Conservation (phyloP, 1,284 basidiomycete genomes). For the Tilletia walkeri region DNA sequence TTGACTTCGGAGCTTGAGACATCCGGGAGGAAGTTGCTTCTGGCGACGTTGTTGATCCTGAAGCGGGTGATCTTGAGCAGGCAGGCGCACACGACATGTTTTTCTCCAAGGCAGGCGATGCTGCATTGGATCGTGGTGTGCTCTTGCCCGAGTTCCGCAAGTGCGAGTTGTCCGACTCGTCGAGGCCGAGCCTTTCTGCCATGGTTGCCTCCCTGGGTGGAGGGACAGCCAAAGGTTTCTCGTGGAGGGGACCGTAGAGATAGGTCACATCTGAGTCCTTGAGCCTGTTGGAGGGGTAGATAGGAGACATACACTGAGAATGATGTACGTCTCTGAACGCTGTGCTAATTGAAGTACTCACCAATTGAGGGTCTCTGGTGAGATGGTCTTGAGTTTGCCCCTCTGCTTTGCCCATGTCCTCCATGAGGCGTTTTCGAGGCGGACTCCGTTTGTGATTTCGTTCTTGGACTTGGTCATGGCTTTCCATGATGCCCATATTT, state of each 20-base stretch:
- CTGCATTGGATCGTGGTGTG: slow-evolving; percentile 11
- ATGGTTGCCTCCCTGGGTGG: slow-evolving; percentile 61
- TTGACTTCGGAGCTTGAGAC: slow-evolving; percentile 67
- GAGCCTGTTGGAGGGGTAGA: slow-evolving; percentile 66
- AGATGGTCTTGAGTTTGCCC: slow-evolving; percentile 90
- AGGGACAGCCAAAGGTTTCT: slow-evolving; percentile 63
- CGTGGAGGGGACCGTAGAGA: slow-evolving; percentile 93
- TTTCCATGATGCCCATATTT: slow-evolving; percentile 96
- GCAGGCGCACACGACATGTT: no score
- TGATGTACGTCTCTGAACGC: background rate
- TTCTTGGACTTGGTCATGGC: slow-evolving; percentile 98
- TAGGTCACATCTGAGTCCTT: slow-evolving; percentile 99
- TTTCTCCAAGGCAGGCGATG: background rate
- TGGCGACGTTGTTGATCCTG: background rate
- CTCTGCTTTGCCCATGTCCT: slow-evolving; percentile 99
- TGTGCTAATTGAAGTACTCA: slow-evolving; percentile 58
- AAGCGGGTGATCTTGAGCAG: no score
- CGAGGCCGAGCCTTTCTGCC: slow-evolving; percentile 62
- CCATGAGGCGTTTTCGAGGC: slow-evolving; percentile 97
- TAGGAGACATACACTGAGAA: background rate
- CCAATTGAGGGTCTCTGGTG: slow-evolving; percentile 97
- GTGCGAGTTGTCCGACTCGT: slow-evolving; percentile 27
- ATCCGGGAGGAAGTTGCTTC: background rate
- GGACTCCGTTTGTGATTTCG: slow-evolving; percentile 90
- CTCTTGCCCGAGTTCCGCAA: background rate